Percentiles rank a stretch among this genome's conserved stretches.
phyloP scores from a whole-genome alignment of 2,329 filamentous ascomycete species.

The Chrysoporthe cubensis region DNA sequence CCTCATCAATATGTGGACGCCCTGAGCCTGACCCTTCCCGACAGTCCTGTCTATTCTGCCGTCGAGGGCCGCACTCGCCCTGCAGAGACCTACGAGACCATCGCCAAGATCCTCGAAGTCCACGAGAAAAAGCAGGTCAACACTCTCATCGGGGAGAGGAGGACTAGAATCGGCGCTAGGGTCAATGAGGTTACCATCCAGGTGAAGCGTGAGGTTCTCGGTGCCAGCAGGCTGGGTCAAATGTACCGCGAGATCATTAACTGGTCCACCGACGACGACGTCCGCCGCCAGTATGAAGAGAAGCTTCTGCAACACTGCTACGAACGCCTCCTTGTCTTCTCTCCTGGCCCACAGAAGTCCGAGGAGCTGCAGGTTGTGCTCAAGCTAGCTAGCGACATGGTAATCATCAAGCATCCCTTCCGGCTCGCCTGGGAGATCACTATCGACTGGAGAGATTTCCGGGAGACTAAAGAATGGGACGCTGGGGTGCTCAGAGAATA shows the following conservation, averaged over 20 bases:
- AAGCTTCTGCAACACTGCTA: slow-evolving; percentile 83
- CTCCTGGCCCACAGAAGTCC: slow-evolving; percentile 66
- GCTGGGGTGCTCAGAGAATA: slow-evolving; percentile 78
- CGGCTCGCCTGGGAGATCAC: slow-evolving; percentile 88
- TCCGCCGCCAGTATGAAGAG: slow-evolving; percentile 85
- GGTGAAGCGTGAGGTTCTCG: slow-evolving; percentile 84
- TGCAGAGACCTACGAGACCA: slow-evolving; percentile 76
- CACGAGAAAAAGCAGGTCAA: slow-evolving; percentile 92
- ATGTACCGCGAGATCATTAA: slow-evolving; percentile 85
- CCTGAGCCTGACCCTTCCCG: slow-evolving; percentile 76
- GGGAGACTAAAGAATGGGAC: slow-evolving; percentile 77
- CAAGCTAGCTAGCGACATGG: slow-evolving; percentile 86
- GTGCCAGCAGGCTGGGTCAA: slow-evolving; percentile 74
- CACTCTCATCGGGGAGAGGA: slow-evolving; percentile 83
- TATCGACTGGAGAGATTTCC: slow-evolving; percentile 85
- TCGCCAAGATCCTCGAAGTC: slow-evolving; percentile 81
- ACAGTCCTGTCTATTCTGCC: slow-evolving; percentile 76
- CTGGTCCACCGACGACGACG: slow-evolving; percentile 86
- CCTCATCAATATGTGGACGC: slow-evolving; percentile 75
- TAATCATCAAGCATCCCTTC: slow-evolving; percentile 92
- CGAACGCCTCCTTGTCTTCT: slow-evolving; percentile 73
- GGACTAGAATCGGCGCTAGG: slow-evolving; percentile 83
- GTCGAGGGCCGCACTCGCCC: slow-evolving; percentile 85
- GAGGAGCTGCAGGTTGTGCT: slow-evolving; percentile 73
- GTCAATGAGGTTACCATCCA: slow-evolving; percentile 82